A percentile compares a stretch with the other conserved stretches of the same genome.
phyloP scores from a whole-genome alignment of 164 flowering plant species.

The Macadamia integrifolia region DNA sequence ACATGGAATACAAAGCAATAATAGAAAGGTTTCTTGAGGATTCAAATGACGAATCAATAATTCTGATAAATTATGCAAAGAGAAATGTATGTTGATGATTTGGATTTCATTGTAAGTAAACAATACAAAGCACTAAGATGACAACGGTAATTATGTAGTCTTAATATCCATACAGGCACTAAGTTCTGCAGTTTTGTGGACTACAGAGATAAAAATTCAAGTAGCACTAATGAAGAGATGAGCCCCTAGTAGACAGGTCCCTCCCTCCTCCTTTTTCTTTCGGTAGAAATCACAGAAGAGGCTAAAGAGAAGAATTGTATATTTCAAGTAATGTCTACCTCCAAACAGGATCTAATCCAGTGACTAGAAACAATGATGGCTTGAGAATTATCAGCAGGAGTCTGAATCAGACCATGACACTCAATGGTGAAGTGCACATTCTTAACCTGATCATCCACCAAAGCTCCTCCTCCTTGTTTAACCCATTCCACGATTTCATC shows the following conservation, averaged over 20 bases:
- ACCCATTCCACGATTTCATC: conserved; percentile 85
- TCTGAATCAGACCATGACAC: conserved; percentile 54
- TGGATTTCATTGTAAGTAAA: too few relatives aligned
- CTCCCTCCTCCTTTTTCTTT: too few relatives aligned
- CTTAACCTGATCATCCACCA: conserved; percentile 34
- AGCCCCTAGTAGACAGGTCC: neutral
- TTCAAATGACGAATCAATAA: too few relatives aligned
- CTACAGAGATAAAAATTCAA: neutral
- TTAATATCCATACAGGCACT: neutral
- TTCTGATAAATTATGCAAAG: too few relatives aligned
- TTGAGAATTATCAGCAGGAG: conserved; percentile 15
- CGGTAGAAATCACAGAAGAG: neutral
- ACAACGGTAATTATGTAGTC: neutral
- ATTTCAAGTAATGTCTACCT: conserved; percentile 39
- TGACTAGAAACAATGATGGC: conserved; percentile 67
- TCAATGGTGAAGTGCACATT: conserved; percentile 63
- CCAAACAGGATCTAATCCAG: conserved; percentile 77
- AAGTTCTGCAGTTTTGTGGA: neutral
- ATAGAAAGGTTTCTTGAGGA: too few relatives aligned
- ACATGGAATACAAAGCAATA: too few relatives aligned
- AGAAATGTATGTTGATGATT: too few relatives aligned
- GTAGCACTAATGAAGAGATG: neutral
- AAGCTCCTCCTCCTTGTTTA: conserved; percentile 74
- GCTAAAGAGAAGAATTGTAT: neutral
- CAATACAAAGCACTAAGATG: too few relatives aligned